A percentile compares a stretch with the other conserved stretches of the same genome.
Conservation (phyloP, 1,284 basidiomycete genomes). For the Apiotrichum montevideense region DNA sequence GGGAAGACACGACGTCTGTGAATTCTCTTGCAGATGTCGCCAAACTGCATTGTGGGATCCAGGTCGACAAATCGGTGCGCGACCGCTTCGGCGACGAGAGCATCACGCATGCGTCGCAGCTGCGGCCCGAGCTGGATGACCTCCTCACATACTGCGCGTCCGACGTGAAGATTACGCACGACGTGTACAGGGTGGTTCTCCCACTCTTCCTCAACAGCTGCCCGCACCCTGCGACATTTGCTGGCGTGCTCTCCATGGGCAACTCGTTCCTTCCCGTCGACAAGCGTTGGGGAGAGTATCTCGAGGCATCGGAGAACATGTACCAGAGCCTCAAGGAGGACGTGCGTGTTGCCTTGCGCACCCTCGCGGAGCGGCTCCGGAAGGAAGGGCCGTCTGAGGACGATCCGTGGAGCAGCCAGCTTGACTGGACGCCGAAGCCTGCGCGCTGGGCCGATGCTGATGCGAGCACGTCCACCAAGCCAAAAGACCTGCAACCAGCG, state of each 20-base stretch:
- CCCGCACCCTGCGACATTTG: constrained; percentile 88
- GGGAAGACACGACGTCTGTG: constrained; percentile 88
- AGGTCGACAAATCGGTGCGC: constrained; percentile 72
- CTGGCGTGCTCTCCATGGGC: constrained; percentile 87
- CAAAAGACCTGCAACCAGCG: constrained; percentile 1
- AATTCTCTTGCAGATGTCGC: constrained; percentile 93
- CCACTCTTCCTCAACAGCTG: constrained; percentile 78
- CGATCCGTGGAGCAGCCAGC: constrained; percentile 81
- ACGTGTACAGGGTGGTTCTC: constrained; percentile 73
- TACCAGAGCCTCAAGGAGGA: constrained; percentile 70
- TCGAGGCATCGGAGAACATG: constrained; percentile 67
- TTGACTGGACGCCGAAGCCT: constrained; percentile 92
- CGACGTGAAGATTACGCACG: constrained; percentile 80
- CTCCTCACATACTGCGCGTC: constrained; percentile 83
- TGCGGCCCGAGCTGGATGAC: constrained; percentile 62
- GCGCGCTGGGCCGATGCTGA: constrained; percentile 52
- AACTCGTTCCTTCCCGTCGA: constrained; percentile 88
- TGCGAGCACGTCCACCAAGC: background rate
- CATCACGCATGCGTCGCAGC: constrained; percentile 51
- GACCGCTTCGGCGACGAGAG: constrained; percentile 59
- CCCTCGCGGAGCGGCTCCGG: constrained; percentile 59
- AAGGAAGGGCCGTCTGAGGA: constrained; percentile 54
- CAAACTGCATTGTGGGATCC: constrained; percentile 75
- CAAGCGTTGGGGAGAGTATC: constrained; percentile 77
- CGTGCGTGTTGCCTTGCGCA: constrained; percentile 60